Conservation (phyloP, 352 stramenopile genomes). For the Phytopythium aichiense region DNA sequence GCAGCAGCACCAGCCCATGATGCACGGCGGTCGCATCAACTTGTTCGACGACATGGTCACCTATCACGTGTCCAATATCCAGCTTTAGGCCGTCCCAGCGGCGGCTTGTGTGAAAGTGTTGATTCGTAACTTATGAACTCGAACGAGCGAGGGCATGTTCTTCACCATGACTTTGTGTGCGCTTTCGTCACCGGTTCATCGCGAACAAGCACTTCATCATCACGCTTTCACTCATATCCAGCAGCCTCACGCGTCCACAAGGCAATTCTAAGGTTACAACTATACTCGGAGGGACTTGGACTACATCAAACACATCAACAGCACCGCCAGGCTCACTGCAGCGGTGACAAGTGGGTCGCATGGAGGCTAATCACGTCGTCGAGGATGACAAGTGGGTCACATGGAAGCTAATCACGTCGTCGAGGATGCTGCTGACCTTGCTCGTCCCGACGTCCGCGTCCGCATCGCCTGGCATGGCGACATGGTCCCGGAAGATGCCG, state of each 20-base stretch:
- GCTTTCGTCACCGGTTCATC: no score
- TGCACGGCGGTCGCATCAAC: constrained; percentile 8
- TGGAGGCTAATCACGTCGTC: constrained; percentile 53
- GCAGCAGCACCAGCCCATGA: neutral
- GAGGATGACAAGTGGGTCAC: constrained; percentile 33
- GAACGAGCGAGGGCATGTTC: no score
- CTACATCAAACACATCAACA: constrained; percentile 3
- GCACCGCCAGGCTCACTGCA: neutral
- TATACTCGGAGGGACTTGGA: neutral
- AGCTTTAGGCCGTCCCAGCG: constrained; percentile 1
- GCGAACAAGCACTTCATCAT: neutral
- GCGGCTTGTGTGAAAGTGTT: neutral
- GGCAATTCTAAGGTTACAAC: neutral
- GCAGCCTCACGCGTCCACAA: neutral
- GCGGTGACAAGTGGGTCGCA: constrained; percentile 20
- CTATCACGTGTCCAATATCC: constrained; percentile 36
- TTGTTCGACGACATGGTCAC: constrained; percentile 41
- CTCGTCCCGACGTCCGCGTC: neutral
- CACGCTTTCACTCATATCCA: neutral
- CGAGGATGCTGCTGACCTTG: constrained; percentile 31
- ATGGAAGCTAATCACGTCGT: constrained; percentile 51
- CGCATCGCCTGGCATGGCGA: constrained; percentile 11
- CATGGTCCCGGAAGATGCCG: constrained; percentile 34
- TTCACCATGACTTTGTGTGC: no score
- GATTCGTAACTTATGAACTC: constrained; percentile 3